Percentiles rank a stretch among this genome's conserved stretches.
These are phyloP conservation scores for Echinosophora koreensis DNA, from an alignment of 306 rosid genomes.

Conservation along the genomic window DNA sequence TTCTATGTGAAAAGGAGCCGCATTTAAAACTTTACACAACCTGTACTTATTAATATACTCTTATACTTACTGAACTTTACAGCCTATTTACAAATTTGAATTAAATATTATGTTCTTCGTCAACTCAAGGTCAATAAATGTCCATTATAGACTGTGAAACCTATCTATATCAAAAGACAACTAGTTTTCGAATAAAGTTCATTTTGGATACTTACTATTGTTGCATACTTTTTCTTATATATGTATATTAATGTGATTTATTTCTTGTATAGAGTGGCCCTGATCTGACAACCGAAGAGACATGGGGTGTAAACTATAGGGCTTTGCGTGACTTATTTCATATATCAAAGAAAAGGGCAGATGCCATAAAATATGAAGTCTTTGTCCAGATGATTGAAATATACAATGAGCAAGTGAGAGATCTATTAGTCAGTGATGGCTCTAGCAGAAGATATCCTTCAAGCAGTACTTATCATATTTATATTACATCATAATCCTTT, in stretches of 20 bases:
- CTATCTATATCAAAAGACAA: constrained; percentile 1
- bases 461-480: constrained; percentile 3
- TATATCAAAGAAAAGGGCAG: constrained; percentile 74
- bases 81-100: constrained; percentile 16
- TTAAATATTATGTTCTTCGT: constrained; percentile 8
- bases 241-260: constrained; percentile 36
- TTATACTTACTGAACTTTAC: constrained; percentile 1
- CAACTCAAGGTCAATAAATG: not conserved
- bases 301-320: constrained; percentile 98
- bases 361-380: constrained; percentile 84
- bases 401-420: constrained; percentile 99
- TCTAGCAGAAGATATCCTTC: constrained; percentile 97
- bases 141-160: constrained; percentile 23
- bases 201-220: not conserved
- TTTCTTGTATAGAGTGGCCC: constrained; percentile 83
- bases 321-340: constrained; percentile 91
- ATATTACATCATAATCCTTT: constrained; percentile 27
- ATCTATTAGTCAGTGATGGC: constrained; percentile 85
- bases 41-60: not conserved
- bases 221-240: constrained; percentile 8
- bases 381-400: constrained; percentile 98
- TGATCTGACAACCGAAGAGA: constrained; percentile 81
- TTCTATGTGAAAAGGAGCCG: not conserved
- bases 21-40: constrained; percentile 13
- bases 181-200: not conserved